Conservation (phyloP, 257 asterid species). For the Schizonepeta tenuifolia region DNA sequence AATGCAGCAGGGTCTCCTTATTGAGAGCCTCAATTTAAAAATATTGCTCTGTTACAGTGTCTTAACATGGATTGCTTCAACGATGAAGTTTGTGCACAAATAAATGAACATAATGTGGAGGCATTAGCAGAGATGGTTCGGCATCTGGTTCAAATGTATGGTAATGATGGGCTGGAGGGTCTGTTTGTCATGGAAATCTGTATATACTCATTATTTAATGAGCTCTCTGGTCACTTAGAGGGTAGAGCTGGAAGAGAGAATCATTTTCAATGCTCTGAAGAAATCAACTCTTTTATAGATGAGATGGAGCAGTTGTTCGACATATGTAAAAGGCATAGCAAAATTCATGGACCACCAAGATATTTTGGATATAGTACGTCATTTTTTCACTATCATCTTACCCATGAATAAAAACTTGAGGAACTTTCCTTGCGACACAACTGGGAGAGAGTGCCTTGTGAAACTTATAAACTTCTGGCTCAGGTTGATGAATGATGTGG, state of each 20-base stretch:
- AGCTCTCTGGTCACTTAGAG: slow-evolving; percentile 66
- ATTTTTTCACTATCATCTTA: slow-evolving; percentile 63
- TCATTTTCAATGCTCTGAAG: slow-evolving; percentile 51
- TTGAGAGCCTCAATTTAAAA: slow-evolving; percentile 74
- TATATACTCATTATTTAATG: slow-evolving; percentile 59
- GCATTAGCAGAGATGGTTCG: slow-evolving; percentile 84
- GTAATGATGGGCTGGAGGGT: slow-evolving; percentile 55
- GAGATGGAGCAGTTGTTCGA: slow-evolving; percentile 68
- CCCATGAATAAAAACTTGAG: slow-evolving; percentile 44
- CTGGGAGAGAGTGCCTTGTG: slow-evolving; percentile 67
- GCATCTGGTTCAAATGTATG: slow-evolving; percentile 57
- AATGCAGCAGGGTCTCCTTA: slow-evolving; percentile 77
- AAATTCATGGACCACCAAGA: slow-evolving; percentile 56
- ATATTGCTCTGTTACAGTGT: slow-evolving; percentile 70
- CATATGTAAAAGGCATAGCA: slow-evolving; percentile 53
- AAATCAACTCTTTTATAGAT: slow-evolving; percentile 52
- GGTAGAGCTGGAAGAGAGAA: slow-evolving; percentile 53
- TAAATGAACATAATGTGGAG: slow-evolving; percentile 70
- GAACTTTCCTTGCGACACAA: slow-evolving; percentile 47
- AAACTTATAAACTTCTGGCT: slow-evolving; percentile 81
- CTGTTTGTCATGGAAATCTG: slow-evolving; percentile 67
- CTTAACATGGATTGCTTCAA: slow-evolving; percentile 72
- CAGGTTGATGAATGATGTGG: slow-evolving; percentile 66
- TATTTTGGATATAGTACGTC: slow-evolving; percentile 52
- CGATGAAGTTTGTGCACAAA: slow-evolving; percentile 69